These are phyloP conservation scores for Leccinum variicolor DNA, from an alignment of 768 basidiomycete species.

Conservation along the genomic window DNA sequence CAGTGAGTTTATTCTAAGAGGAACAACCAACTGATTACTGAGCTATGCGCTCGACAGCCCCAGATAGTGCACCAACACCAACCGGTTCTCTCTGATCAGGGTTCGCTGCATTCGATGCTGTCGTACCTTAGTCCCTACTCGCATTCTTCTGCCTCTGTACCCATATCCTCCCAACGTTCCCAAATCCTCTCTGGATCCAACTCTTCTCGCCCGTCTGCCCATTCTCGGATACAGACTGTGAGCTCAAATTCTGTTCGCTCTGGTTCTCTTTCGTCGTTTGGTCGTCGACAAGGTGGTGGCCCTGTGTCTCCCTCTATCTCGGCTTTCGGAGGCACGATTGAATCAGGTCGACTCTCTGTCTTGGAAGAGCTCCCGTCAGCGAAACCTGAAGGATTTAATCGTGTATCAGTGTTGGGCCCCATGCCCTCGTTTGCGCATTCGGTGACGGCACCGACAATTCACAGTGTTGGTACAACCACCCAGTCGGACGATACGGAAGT, in stretches of 20 bases:
- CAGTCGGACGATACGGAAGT: constrained; percentile 30
- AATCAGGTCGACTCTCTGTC: constrained; percentile 19
- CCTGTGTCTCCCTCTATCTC: constrained; percentile 49
- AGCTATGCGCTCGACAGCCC: constrained; percentile 34
- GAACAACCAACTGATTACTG: constrained; percentile 5
- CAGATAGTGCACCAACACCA: constrained; percentile 41
- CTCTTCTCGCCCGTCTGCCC: constrained; percentile 52
- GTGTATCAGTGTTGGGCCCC: constrained; percentile 28
- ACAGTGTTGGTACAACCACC: constrained; percentile 30
- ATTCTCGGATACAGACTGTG: constrained; percentile 34
- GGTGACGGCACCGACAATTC: constrained; percentile 27
- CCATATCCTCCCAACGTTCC: constrained; percentile 43
- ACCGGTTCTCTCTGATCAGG: constrained; percentile 52
- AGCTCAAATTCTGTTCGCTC: constrained; percentile 43
- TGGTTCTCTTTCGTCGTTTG: constrained; percentile 54
- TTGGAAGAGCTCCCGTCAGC: constrained; percentile 20
- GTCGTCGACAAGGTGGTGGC: constrained; percentile 34
- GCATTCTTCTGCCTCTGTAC: constrained; percentile 50
- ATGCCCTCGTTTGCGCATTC: constrained; percentile 33
- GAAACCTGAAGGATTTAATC: constrained; percentile 15
- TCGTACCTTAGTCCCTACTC: constrained; percentile 52
- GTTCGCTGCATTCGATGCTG: constrained; percentile 62
- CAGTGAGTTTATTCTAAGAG: constrained; percentile 40
- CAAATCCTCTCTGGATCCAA: constrained; percentile 47
- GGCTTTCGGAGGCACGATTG: constrained; percentile 40